phyloP scores from a whole-genome alignment of 371 early-diverging fungal genomes.

The Circinella umbellata region DNA sequence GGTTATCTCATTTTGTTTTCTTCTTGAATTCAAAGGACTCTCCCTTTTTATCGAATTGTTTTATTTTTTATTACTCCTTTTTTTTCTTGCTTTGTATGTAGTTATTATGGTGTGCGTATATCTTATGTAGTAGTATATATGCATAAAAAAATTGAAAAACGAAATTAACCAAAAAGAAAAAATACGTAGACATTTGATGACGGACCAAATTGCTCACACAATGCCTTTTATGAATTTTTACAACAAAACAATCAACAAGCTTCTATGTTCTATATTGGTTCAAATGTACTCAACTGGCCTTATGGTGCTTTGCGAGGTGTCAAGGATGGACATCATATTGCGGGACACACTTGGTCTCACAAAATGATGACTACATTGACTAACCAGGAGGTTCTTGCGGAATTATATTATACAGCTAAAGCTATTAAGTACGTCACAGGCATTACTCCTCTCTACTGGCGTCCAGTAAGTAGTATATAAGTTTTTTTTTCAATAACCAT shows the following conservation, averaged over 20 bases:
- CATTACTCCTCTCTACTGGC: constrained; percentile 61
- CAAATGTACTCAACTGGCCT: constrained; percentile 56
- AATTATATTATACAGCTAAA: constrained; percentile 57
- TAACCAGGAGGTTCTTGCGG: constrained; percentile 59
- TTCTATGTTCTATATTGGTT: constrained; percentile 60
- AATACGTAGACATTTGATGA: constrained; percentile 52
- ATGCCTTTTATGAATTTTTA: constrained; percentile 40
- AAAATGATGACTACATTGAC: constrained; percentile 54
- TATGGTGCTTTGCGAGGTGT: constrained; percentile 56
- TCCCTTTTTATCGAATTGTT: background rate
- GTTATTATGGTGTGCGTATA: too few relatives aligned
- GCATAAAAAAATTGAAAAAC: background rate
- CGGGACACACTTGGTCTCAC: constrained; percentile 63
- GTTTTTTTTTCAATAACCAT: background rate
- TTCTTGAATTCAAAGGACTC: too few relatives aligned
- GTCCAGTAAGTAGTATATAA: constrained; percentile 49
- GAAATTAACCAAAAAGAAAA: background rate
- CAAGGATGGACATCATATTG: constrained; percentile 53
- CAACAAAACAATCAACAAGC: constrained; percentile 52
- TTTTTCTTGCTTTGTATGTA: background rate
- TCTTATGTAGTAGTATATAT: too few relatives aligned
- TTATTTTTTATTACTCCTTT: background rate
- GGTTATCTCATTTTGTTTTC: too few relatives aligned
- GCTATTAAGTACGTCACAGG: constrained; percentile 61
- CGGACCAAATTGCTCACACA: constrained; percentile 51